Percentiles rank a stretch among this genome's conserved stretches.
Evolutionary conservation across 495 filamentous ascomycete genomes (phyloP).

Genomic region (Rusavskia elegans): DNA sequence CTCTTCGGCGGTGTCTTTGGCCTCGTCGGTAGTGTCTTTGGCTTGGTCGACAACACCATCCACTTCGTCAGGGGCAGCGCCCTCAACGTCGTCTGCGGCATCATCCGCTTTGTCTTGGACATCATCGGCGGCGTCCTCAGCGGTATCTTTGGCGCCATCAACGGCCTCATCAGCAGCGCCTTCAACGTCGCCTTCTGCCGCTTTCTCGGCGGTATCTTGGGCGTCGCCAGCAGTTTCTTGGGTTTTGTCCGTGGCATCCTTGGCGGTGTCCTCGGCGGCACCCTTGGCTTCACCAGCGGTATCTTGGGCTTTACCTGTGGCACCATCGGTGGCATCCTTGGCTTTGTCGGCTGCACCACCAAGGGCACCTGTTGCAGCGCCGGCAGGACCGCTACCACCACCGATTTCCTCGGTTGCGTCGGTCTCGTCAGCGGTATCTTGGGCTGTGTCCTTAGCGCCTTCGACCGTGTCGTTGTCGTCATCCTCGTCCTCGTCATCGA

Average conservation of each 20-base stretch:
- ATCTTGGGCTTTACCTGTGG: conserved; percentile 9
- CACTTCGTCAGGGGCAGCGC: conserved; percentile 8
- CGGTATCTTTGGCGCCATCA: conserved; percentile 10
- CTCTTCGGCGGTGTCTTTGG: conserved; percentile 16
- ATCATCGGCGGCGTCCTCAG: conserved; percentile 9
- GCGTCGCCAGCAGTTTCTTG: conserved; percentile 2
- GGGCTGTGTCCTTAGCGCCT: conserved; percentile 15
- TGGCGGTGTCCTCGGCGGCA: conserved; percentile 3
- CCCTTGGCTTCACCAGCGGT: conserved; percentile 5
- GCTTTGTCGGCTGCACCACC: conserved; percentile 2
- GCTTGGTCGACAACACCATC: conserved; percentile 13
- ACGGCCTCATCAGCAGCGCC: conserved; percentile 4
- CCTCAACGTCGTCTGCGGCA: conserved; percentile 10
- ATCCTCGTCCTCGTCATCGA: conserved; percentile 20
- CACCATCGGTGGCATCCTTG: conserved; percentile 11
- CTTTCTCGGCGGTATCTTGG: conserved; percentile 7
- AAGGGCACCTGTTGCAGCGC: conserved; percentile 4
- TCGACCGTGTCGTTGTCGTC: conserved; percentile 17
- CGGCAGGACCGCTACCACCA: background rate
- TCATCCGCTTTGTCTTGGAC: conserved; percentile 5
- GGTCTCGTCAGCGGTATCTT: conserved; percentile 14
- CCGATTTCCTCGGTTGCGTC: background rate
- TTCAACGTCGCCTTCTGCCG: conserved; percentile 9
- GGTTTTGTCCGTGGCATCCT: background rate
- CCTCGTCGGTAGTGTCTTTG: conserved; percentile 12